Conservation (phyloP, 371 early-diverging fungal genomes). For the Phascolomyces articulosus region DNA sequence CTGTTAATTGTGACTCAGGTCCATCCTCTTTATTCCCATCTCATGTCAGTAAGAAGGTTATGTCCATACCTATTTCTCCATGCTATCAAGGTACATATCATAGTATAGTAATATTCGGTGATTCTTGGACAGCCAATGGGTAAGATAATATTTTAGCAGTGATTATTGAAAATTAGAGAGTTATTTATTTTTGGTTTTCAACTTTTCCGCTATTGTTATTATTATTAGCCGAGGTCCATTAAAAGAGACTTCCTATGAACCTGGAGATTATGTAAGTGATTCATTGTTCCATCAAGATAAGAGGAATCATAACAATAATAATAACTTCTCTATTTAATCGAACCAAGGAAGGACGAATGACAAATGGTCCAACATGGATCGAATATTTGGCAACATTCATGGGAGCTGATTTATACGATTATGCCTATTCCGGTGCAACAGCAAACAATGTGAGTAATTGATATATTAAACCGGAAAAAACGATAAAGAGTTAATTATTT, state of each 20-base stretch:
- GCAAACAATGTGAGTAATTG: conserved; percentile 22
- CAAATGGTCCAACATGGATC: conserved; percentile 28
- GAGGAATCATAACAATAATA: too few relatives aligned
- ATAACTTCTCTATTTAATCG: too few relatives aligned
- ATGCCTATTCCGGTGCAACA: conserved; percentile 30
- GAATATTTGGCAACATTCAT: conserved; percentile 22
- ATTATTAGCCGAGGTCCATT: conserved; percentile 14
- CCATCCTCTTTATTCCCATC: neutral
- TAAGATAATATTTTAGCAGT: neutral
- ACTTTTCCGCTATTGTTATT: too few relatives aligned
- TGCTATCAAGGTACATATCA: conserved; percentile 14
- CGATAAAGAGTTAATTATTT: neutral
- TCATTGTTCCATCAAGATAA: too few relatives aligned
- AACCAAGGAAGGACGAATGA: conserved; percentile 11
- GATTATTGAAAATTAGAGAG: neutral
- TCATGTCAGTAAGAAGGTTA: neutral
- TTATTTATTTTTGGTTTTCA: too few relatives aligned
- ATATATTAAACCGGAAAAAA: too few relatives aligned
- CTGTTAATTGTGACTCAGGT: neutral
- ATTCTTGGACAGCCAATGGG: conserved; percentile 34
- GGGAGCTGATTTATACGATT: conserved; percentile 24
- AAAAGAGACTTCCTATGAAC: neutral
- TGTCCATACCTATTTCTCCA: too few relatives aligned
- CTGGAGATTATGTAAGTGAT: conserved; percentile 8
- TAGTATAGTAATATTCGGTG: conserved; percentile 24